These are phyloP conservation scores for Fusarium solani-melongenae DNA, from an alignment of 2,329 filamentous ascomycete species.

Conservation along the genomic window DNA sequence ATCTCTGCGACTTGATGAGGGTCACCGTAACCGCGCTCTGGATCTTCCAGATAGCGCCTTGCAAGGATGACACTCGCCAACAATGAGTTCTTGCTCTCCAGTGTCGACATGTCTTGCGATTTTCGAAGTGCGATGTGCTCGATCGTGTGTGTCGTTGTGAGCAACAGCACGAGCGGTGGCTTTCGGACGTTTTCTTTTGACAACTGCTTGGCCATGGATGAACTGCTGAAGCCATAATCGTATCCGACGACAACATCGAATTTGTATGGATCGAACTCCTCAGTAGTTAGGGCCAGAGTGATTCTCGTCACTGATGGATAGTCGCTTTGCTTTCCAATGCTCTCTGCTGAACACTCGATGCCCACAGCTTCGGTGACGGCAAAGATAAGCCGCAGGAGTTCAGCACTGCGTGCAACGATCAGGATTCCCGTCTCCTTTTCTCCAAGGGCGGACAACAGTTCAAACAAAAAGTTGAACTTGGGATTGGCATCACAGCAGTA, in stretches of 20 bases:
- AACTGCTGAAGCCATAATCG: constrained; percentile 61
- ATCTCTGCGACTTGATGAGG: constrained; percentile 59
- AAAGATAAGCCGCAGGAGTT: constrained; percentile 63
- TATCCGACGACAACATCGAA: constrained; percentile 66
- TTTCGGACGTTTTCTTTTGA: constrained; percentile 33
- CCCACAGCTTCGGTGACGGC: constrained; percentile 57
- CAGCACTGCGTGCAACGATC: constrained; percentile 63
- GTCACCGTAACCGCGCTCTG: constrained; percentile 52
- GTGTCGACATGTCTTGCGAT: constrained; percentile 44
- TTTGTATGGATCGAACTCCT: constrained; percentile 51
- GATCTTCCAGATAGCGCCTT: constrained; percentile 53
- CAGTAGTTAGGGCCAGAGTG: constrained; percentile 55
- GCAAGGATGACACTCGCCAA: constrained; percentile 52
- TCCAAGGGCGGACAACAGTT: constrained; percentile 57
- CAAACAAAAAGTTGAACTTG: constrained; percentile 70
- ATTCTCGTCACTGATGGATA: constrained; percentile 54
- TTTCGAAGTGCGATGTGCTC: constrained; percentile 66
- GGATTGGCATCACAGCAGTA: constrained; percentile 67
- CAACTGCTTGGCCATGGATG: constrained; percentile 41
- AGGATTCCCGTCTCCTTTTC: constrained; percentile 60
- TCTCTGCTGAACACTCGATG: constrained; percentile 49
- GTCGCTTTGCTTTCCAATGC: constrained; percentile 42
- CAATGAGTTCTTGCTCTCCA: constrained; percentile 62
- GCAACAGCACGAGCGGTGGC: constrained; percentile 58
- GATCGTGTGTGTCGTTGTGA: constrained; percentile 63